Conservation (phyloP, 345 rosid species). For the Boechera divaricarpa region DNA sequence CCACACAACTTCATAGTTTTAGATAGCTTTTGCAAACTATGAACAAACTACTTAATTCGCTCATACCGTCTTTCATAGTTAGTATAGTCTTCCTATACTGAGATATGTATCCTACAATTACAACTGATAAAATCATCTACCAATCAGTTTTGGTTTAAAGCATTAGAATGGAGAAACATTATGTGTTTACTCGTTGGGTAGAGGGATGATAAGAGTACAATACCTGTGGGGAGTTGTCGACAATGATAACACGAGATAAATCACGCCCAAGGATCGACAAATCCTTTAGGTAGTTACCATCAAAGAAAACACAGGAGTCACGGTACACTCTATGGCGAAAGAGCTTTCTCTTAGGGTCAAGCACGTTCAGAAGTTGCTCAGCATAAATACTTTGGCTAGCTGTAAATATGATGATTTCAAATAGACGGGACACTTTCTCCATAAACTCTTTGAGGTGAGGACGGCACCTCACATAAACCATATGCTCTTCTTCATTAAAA, state of each 20-base stretch:
- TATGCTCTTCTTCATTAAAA: constrained; percentile 85
- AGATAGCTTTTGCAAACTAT: constrained; percentile 9
- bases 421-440: constrained; percentile 83
- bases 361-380: constrained; percentile 93
- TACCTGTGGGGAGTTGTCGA: constrained; percentile 99
- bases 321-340: constrained; percentile 95
- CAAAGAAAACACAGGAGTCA: constrained; percentile 93
- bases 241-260: constrained; percentile 76
- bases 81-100: neutral
- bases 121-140: neutral
- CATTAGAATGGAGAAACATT: neutral
- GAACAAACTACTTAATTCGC: neutral
- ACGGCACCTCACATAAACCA: constrained; percentile 88
- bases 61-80: neutral
- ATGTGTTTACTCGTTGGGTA: constrained; percentile 2
- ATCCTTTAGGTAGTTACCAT: constrained; percentile 95
- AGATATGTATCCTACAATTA: neutral
- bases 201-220: neutral
- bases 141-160: neutral
- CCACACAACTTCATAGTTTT: neutral
- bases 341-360: constrained; percentile 93
- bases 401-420: constrained; percentile 94
- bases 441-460: constrained; percentile 88
- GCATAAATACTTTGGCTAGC: constrained; percentile 99
- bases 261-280: constrained; percentile 96